Base-by-base conservation (phyloP, 2,329 filamentous ascomycete species). In the Aspergillus carbonarius region DNA sequence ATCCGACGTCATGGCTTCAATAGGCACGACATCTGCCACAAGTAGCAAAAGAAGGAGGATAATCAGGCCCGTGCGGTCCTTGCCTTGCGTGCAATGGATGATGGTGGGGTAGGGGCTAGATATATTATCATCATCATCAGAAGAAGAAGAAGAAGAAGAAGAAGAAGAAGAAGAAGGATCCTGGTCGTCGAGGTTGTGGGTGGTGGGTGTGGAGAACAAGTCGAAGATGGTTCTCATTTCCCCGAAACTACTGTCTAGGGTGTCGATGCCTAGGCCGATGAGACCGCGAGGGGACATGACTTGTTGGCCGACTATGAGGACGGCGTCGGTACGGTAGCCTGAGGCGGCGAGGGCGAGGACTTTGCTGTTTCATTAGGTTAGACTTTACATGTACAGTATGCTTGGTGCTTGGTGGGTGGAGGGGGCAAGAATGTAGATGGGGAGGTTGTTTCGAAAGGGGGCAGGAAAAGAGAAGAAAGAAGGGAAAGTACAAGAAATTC, bases 11-110 rank as follows among this genome's bases (percentile, higher is more conserved):
- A 96, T 86, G 2, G 85, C 88, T 0, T 81, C 71, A 1, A 79
- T 58, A 0, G 86, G 83, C 1, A 90, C 71, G 15, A 68, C 76
- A 3, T 63, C 64, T 2, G 90, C 79, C 10, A 90, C 76, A 67
- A 93, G 80, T 18, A 96, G 76, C 25, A 48, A 30, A 0, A 89
- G 74, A 4, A 96, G 78, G 40, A 89, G 78, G 5, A 91, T 79
- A 10, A 90, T 79, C 12, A 96, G 78, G 0, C 92, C 92, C 1
- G 86, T 92, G 2, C 92, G 84, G 70, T 96, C 92, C 72, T 96
- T 96, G 58, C 92, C 92, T 68, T 96, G 91, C 0, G 92, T 95
- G 74, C 92, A 96, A 74, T 96, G 91, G 2, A 95, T 77, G 7
- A 96, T 71, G 1, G 87, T 74, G 0, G 92, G 91, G 62, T 87